Base-by-base conservation (phyloP, 768 basidiomycete genomes). In the Lyophyllum decastes region DNA sequence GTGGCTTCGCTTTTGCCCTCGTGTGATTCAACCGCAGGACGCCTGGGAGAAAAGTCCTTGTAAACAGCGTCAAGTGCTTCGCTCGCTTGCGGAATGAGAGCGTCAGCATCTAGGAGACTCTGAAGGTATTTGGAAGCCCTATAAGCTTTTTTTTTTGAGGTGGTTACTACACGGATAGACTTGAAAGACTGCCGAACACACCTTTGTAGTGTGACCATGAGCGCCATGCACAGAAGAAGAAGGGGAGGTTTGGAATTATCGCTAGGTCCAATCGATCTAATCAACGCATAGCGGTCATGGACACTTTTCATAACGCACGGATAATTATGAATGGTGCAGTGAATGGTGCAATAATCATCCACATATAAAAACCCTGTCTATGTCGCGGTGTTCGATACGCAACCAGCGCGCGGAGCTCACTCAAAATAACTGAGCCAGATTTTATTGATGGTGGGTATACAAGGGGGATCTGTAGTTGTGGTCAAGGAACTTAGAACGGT, bases 161-260 rank as follows among this genome's bases (percentile, higher is more conserved):
- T 8, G 25, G 27, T 55, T 40, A 57, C 38, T 46, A 27, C 10
- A 41, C 35, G 27, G 19, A 19, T 48, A 22, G 17, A 21, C n/a
- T 16, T 24, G 4, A 44, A 7, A 22, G 16, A 17, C 21, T 14
- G 52, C 30, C 8, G 43, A 55, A 25, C 57, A 44, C 56, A 90
- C 90, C 90, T 80, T 78, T 82, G 68, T 88, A 93, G 70, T 94
- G 91, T 40, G 86, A 88, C 90, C 90, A 94, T 43, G 89, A 86
- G 44, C 91, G 80, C 91, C 91, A 94, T 10, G 78, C 82, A 64
- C 89, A 92, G 72, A 90, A 94, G 76, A 94, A 91, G 69, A 94
- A 88, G 0, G 91, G 91, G 21, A 94, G 71, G 68, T 94, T 94
- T 27, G 91, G 92, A 71, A 93, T 84, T 44, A 93, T 67, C 24